These are phyloP conservation scores for sunflower (Helianthus annuus) DNA, from an alignment of 129 eudicot species.

Conservation along the genomic window DNA sequence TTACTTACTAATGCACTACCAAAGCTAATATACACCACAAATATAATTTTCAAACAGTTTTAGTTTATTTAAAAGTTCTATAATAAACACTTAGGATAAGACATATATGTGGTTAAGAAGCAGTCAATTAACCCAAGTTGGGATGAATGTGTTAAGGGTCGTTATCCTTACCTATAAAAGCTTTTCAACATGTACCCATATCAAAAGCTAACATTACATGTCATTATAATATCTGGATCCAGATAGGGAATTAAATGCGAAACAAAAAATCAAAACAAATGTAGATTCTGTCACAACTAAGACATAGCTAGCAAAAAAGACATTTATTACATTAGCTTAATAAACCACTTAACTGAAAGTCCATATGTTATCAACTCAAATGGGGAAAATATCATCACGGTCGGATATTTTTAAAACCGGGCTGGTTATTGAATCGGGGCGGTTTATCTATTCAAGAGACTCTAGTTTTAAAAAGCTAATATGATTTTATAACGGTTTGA, in stretches of 20 bases:
- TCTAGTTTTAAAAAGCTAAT: too few relatives aligned
- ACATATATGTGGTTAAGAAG: constrained; percentile 2
- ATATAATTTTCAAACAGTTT: too few relatives aligned
- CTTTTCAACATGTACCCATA: not conserved
- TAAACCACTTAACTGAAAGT: not conserved
- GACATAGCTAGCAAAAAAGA: constrained; percentile 1
- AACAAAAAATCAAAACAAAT: not conserved
- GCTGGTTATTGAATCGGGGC: too few relatives aligned
- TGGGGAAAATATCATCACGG: not conserved
- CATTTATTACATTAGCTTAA: not conserved
- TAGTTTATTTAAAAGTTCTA: not conserved
- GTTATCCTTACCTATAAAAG: constrained; percentile 1
- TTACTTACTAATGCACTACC: not conserved
- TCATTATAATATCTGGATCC: constrained; percentile 10
- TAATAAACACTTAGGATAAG: not conserved
- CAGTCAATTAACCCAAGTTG: constrained; percentile 7
- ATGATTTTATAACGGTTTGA: too few relatives aligned
- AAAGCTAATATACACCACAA: too few relatives aligned
- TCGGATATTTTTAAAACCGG: too few relatives aligned
- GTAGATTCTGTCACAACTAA: not conserved
- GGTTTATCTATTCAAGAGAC: too few relatives aligned
- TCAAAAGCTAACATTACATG: not conserved
- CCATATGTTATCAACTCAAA: not conserved
- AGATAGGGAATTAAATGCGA: not conserved
- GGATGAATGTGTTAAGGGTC: not conserved